Conservation (phyloP, 805 yeast species). For the Sugiyamaella mastotermitis region DNA sequence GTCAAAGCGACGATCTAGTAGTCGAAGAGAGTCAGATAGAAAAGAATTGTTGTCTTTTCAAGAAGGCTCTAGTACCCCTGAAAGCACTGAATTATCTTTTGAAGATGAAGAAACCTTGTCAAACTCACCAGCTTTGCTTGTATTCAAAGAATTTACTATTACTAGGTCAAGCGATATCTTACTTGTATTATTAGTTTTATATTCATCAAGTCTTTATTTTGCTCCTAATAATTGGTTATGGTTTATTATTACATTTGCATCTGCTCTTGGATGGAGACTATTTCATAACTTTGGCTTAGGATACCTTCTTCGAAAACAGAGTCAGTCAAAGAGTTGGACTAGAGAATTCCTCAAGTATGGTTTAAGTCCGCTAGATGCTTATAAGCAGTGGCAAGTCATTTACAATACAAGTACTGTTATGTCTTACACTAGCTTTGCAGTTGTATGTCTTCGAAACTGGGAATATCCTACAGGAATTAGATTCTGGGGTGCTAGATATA, state of each 20-base stretch:
- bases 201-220: slow-evolving; percentile 36
- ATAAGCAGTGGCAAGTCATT: slow-evolving; percentile 65
- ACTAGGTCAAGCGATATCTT: slow-evolving; percentile 59
- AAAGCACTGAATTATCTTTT: neutral
- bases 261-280: slow-evolving; percentile 44
- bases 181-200: slow-evolving; percentile 36
- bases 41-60: neutral
- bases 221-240: slow-evolving; percentile 28
- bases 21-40: neutral
- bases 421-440: slow-evolving; percentile 50
- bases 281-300: slow-evolving; percentile 48
- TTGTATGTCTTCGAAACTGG: slow-evolving; percentile 27
- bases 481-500: slow-evolving; percentile 46
- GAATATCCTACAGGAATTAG: slow-evolving; percentile 24
- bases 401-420: slow-evolving; percentile 48
- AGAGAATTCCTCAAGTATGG: slow-evolving; percentile 59
- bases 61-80: neutral
- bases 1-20: slow-evolving; percentile 11
- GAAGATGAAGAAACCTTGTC: slow-evolving; percentile 8
- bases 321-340: slow-evolving; percentile 57
- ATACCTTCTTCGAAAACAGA: slow-evolving; percentile 50
- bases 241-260: slow-evolving; percentile 31
- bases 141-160: slow-evolving; percentile 56
- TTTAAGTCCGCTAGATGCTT: slow-evolving; percentile 56
- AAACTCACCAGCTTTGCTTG: slow-evolving; percentile 37